Evolutionary conservation across 148 eudicot genomes (phyloP), one percentile per base, ranked within the genome.

Genomic region (Chenopodium suecicum): DNA sequence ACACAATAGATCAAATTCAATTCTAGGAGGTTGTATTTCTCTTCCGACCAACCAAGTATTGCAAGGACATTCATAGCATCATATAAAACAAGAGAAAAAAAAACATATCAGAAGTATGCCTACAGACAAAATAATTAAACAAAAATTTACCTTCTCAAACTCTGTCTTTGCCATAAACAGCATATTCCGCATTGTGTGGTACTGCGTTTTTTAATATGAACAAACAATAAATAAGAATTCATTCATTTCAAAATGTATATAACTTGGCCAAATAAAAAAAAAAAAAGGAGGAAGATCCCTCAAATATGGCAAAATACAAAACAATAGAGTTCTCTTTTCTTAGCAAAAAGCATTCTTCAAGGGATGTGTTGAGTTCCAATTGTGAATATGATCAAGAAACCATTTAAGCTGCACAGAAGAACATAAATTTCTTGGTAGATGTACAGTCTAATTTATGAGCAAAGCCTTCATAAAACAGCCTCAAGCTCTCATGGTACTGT

Each of bases 131-230:
- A 20, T 23, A 34, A 69, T 47, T 10, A 73, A 32, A 73, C 17
- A 80, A 72, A 58, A 72, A 58, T 48, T 75, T 89, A 94, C 98
- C 94, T 77, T 84, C 81, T 88, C 76, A 76, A 94, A 93, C 88
- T 94, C 98, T 41, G 95, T 94, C 92, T 70, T 89, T 25, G 90
- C 92, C 94, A 94, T 86, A 83, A 84, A 94, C 56, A 94, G 88
- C 81, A 93, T 82, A 86, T 93, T 94, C 73, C 88, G 89, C 76
- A 92, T 79, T n/a, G 88, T 86, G 83, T 94, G 94, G 86, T 94
- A 94, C 97, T 91, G 94, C 88, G 76, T 66, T 47, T 8, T 25
- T 29, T 64, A 78, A 22, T 52, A 77, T 68, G 52, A n/a, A 73
- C 67, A 23, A 29, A 7, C 9, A 72, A 23, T 25, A 72, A 7